Conservation (phyloP, 202 grass and related monocot genomes). For the Thinopyrum obtusiflorum region DNA sequence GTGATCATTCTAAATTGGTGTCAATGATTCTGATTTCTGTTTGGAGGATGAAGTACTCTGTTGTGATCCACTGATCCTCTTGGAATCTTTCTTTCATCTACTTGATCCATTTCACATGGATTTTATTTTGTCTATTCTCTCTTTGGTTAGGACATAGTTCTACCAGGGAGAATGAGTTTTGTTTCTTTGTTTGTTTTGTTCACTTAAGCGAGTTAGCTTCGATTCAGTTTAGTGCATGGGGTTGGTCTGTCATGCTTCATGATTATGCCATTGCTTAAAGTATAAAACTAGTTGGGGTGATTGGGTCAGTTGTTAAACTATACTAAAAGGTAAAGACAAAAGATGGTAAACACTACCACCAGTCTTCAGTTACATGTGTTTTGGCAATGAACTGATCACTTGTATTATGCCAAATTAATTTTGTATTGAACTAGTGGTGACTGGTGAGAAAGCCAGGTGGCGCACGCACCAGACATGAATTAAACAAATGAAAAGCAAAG, state of each 20-base stretch:
- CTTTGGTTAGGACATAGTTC: too few relatives aligned
- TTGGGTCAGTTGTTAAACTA: neutral
- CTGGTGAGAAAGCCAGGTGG: neutral
- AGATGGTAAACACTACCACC: neutral
- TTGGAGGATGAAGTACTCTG: slow-evolving; percentile 11
- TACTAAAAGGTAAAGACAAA: slow-evolving; percentile 3
- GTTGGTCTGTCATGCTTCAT: slow-evolving; percentile 8
- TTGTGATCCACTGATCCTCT: neutral
- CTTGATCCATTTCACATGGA: neutral
- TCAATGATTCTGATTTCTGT: neutral
- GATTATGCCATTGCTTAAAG: slow-evolving; percentile 35
- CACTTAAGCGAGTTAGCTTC: neutral
- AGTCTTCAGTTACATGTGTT: slow-evolving; percentile 6
- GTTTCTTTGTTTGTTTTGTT: neutral
- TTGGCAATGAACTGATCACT: neutral
- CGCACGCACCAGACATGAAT: neutral
- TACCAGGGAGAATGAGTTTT: neutral
- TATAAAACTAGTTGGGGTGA: slow-evolving; percentile 16
- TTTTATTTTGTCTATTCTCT: too few relatives aligned
- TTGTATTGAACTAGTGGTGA: neutral
- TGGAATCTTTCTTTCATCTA: neutral
- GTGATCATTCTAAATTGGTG: neutral
- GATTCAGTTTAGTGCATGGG: neutral
- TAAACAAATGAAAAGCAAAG: neutral
- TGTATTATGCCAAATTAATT: neutral